Evolutionary conservation across 495 filamentous ascomycete genomes (phyloP), one percentile per base, ranked within the genome.

Genomic region (Penicillium paxilli): DNA sequence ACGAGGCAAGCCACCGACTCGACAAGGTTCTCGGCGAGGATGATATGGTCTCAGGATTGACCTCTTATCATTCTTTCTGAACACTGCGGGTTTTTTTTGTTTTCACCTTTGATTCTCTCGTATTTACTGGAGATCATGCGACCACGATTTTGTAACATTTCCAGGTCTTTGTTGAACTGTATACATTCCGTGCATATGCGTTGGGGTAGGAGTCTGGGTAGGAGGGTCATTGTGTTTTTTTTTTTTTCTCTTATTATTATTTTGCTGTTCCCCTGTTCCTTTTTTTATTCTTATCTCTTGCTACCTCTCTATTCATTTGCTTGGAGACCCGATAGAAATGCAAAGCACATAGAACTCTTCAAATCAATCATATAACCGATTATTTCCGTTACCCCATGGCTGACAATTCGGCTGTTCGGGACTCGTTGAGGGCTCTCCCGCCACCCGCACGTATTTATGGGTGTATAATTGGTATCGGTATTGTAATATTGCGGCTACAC

Each of bases 11-110:
- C 64, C 73, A 10, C 54, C 77, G 32, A 72, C 71, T 4, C 69
- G 80, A 38, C 78, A 80, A 57, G 77, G 77, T 16, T 68, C 71
- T 7, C 75, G 79, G 38, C 79, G 79, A 57, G 51, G 58, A 28
- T 62, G 51, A 59, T 45, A 28, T 49, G 52, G 48, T n/a, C n/a
- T n/a, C n/a, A n/a, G n/a, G n/a, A n/a, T n/a, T n/a, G n/a, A n/a
- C n/a, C n/a, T n/a, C n/a, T n/a, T n/a, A n/a, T n/a, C n/a, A n/a
- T n/a, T n/a, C n/a, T n/a, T n/a, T n/a, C n/a, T n/a, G n/a, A n/a
- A n/a, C 52, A 60, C 44, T 37, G 11, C 37, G 20, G 46, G 49
- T 10, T 48, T 47, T 19, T 16, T 41, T 28, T 25, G 6, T 47
- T 47, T 7, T 47, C 25, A 19, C 25, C 24, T 19, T 47, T 38